A percentile compares a stretch with the other conserved stretches of the same genome.
These are phyloP conservation scores for Epithele typhae DNA, from an alignment of 768 basidiomycete genomes.

Conservation along the genomic window DNA sequence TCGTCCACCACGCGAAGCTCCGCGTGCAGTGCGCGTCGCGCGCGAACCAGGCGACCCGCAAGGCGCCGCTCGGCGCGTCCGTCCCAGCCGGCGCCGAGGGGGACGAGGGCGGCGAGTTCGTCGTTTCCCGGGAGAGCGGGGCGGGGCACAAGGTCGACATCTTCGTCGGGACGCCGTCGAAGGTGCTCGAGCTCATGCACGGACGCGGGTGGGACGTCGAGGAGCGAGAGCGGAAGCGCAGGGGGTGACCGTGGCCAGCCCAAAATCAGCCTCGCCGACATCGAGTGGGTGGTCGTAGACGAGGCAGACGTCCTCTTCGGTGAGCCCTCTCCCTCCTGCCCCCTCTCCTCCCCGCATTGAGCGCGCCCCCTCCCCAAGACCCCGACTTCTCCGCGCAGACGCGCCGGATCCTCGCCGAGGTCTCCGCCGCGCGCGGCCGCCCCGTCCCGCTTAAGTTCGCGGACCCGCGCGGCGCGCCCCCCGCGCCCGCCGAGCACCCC, in stretches of 20 bases:
- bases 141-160: conserved; percentile 42
- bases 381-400: conserved; percentile 80
- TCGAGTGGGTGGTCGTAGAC: conserved; percentile 90
- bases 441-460: conserved; percentile 31
- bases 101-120: conserved; percentile 18
- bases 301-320: conserved; percentile 91
- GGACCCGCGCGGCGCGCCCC: neutral
- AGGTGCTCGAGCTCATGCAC: conserved; percentile 54
- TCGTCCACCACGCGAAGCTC: conserved; percentile 72
- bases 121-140: conserved; percentile 21
- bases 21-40: conserved; percentile 70
- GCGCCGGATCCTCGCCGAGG: conserved; percentile 61
- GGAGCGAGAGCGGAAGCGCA: conserved; percentile 25
- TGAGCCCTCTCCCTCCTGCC: conserved; percentile 27
- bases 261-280: conserved; percentile 57
- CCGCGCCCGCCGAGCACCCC: conserved; percentile 47
- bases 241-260: conserved; percentile 41
- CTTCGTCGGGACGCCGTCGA: conserved; percentile 61
- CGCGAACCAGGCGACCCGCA: conserved; percentile 39
- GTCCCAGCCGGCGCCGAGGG: conserved; percentile 45
- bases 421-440: conserved; percentile 56
- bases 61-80: conserved; percentile 26
- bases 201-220: conserved; percentile 51
- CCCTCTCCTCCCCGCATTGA: neutral
- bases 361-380: conserved; percentile 40